phyloP scores from a whole-genome alignment of 345 rosid species.

The Diplotaxis tenuifolia region DNA sequence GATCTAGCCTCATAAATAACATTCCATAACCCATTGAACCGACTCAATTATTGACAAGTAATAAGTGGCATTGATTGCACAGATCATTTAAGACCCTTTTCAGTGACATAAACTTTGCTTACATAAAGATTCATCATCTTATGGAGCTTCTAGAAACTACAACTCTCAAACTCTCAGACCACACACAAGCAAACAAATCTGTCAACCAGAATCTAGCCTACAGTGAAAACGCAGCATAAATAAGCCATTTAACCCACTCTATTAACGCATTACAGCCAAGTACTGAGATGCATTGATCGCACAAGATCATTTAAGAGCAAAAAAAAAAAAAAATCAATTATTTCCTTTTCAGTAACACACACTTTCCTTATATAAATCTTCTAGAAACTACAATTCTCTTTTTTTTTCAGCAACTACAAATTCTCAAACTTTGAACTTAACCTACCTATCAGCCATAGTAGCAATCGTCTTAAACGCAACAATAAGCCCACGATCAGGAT shows the following conservation, averaged over 20 bases:
- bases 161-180: too few relatives aligned
- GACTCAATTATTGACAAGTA: not conserved
- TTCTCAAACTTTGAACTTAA: not conserved
- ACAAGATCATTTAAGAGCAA: not conserved
- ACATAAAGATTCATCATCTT: not conserved
- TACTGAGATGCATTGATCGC: not conserved
- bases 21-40: not conserved
- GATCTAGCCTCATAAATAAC: not conserved
- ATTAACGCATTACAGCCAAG: not conserved
- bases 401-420: too few relatives aligned
- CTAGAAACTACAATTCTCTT: not conserved
- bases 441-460: conserved; percentile 92
- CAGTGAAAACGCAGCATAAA: too few relatives aligned
- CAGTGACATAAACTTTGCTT: not conserved
- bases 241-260: not conserved
- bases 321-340: not conserved
- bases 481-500: conserved; percentile 96
- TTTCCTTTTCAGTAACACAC: not conserved
- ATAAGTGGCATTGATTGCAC: not conserved
- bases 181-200: too few relatives aligned
- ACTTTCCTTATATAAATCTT: not conserved
- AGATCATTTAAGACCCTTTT: not conserved
- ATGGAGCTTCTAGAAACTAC: not conserved
- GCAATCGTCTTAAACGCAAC: conserved; percentile 89
- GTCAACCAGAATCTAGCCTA: too few relatives aligned